Evolutionary conservation across 768 basidiomycete genomes (phyloP), one percentile per base, ranked within the genome.

Genomic region (Dentipellis fragilis): DNA sequence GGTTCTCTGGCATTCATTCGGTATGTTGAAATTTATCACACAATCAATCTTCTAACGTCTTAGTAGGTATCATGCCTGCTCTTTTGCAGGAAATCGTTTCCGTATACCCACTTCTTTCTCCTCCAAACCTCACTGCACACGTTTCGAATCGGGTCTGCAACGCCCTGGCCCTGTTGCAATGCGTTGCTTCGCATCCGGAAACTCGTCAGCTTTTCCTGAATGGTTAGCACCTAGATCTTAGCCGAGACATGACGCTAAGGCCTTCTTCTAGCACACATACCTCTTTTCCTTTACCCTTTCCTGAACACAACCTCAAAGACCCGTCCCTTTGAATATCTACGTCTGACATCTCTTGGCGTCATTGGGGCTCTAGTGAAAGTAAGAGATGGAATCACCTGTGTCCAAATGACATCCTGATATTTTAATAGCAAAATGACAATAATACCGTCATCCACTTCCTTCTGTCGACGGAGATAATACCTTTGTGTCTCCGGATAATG

Each of bases 61-160:
- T 47, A 39, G 4, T 50, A 97, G 95, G 95, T 51, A 89, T 98
- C 62, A 98, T 99, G 95, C 93, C 95, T 14, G 91, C 93, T 2
- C 80, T 99, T 36, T 76, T 99, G 19, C 92, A 97, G 66, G 96
- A 98, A 72, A 98, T 99, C 66, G 93, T 98, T 51, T 93, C 94
- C 21, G 96, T 99, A 50, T 99, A 99, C 70, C 94, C 95, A 5
- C 79, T 94, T 54, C 81, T 99, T 54, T 90, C 90, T 9, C 96
- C 96, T 0, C 94, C 96, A 3, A 89, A 93, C 63, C 83, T 99
- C 57, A 96, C 93, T 12, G 96, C 96, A 1, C 94, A 95, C 71
- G 93, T 93, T 49, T 96, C 93, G 10, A 99, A 99, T 71, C 85
- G 96, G 51, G 96, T 99, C 50, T 99, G 96, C 77, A 99, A 99